A percentile compares a stretch with the other conserved stretches of the same genome.
These are phyloP conservation scores for Paecilomyces sp. DNA, from an alignment of 2,329 filamentous ascomycete genomes.

Conservation along the genomic window DNA sequence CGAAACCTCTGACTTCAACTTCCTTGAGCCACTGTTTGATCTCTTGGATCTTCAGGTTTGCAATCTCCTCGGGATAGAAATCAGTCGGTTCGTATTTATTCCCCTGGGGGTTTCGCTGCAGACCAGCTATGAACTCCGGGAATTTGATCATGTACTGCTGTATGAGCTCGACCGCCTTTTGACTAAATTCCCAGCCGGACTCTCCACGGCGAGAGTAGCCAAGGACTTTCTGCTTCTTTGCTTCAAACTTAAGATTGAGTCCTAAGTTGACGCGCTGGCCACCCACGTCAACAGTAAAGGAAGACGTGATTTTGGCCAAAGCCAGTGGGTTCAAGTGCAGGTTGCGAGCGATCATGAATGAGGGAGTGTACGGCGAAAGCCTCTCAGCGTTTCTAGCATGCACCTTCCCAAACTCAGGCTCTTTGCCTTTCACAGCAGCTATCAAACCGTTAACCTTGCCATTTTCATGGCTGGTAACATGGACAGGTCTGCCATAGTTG, in stretches of 20 bases:
- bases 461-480: constrained; percentile 65
- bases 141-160: constrained; percentile 88
- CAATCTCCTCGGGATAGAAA: constrained; percentile 69
- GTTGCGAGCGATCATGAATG: constrained; percentile 78
- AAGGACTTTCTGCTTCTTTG: constrained; percentile 87
- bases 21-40: constrained; percentile 90
- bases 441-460: constrained; percentile 75
- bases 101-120: constrained; percentile 76
- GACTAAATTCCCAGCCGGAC: constrained; percentile 93
- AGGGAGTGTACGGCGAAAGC: constrained; percentile 71
- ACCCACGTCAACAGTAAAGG: constrained; percentile 77
- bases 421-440: constrained; percentile 63
- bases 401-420: constrained; percentile 71
- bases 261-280: constrained; percentile 83
- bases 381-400: constrained; percentile 66
- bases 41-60: constrained; percentile 79
- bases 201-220: constrained; percentile 85
- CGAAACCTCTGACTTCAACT: constrained; percentile 84
- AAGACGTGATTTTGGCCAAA: constrained; percentile 91
- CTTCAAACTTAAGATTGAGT: constrained; percentile 94
- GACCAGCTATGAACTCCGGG: constrained; percentile 87
- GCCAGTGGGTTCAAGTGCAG: constrained; percentile 78
- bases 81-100: constrained; percentile 79
- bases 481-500: constrained; percentile 83
- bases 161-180: constrained; percentile 71